Evolutionary conservation across 768 basidiomycete genomes (phyloP).

Genomic region (Chiua virens): DNA sequence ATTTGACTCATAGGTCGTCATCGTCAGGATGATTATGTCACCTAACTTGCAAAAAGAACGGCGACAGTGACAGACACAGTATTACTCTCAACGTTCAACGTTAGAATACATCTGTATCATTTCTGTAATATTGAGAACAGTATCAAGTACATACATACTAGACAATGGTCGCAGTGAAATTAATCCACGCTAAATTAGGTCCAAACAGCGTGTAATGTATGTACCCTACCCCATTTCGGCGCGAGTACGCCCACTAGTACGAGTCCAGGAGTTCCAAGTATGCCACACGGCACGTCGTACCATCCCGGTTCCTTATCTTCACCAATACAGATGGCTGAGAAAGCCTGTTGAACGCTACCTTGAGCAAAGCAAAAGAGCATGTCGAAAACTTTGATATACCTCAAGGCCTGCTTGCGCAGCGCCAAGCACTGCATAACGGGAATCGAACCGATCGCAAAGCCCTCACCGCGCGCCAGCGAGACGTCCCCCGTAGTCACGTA

Average conservation of each 20-base stretch:
- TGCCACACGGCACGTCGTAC: slow-evolving; percentile 54
- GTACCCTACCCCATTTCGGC: not conserved
- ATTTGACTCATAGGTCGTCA: too few species aligned
- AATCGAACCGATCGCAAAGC: slow-evolving; percentile 75
- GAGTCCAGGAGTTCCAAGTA: slow-evolving; percentile 38
- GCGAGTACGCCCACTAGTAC: slow-evolving; percentile 9
- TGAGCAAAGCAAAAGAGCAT: not conserved
- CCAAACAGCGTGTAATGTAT: too few species aligned
- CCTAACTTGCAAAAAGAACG: too few species aligned
- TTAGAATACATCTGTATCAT: too few species aligned
- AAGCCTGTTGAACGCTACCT: slow-evolving; percentile 15
- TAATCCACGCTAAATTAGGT: too few species aligned
- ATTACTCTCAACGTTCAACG: too few species aligned
- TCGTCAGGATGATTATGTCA: too few species aligned
- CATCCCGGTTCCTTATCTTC: slow-evolving; percentile 63
- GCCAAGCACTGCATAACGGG: slow-evolving; percentile 53
- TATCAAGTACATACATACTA: too few species aligned
- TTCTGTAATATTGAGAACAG: too few species aligned
- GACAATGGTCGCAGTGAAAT: too few species aligned
- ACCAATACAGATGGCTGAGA: slow-evolving; percentile 43
- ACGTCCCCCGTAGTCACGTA: slow-evolving; percentile 83
- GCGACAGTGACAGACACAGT: too few species aligned
- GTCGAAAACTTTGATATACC: slow-evolving; percentile 22
- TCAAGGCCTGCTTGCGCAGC: slow-evolving; percentile 49
- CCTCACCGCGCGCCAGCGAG: slow-evolving; percentile 76